Conservation (phyloP, 805 yeast genomes). For the Lachancea dasiensis region DNA sequence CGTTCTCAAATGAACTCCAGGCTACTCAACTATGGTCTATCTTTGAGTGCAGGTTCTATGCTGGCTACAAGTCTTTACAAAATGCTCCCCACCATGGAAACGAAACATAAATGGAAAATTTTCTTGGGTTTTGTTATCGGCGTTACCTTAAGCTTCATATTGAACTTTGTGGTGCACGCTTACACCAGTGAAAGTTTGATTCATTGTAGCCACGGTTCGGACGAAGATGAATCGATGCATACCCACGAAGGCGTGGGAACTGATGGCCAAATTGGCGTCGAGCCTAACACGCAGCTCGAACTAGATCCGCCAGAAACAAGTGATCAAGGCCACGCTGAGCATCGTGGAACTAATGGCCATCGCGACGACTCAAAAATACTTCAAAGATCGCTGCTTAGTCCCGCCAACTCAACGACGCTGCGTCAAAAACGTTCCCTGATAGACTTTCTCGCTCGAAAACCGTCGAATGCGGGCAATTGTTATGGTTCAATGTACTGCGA, state of each 20-base stretch:
- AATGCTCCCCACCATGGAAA: constrained; percentile 56
- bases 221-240: background rate
- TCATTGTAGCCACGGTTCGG: constrained; percentile 69
- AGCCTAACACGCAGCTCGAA: too few relatives aligned
- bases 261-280: too few relatives aligned
- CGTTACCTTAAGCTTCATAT: constrained; percentile 46
- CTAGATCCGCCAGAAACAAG: too few relatives aligned
- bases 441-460: constrained; percentile 14
- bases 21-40: constrained; percentile 67
- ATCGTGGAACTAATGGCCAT: background rate
- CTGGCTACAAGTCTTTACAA: constrained; percentile 70
- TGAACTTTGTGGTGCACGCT: constrained; percentile 65
- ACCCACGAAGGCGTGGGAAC: background rate
- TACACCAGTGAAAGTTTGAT: constrained; percentile 76
- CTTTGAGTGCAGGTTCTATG: constrained; percentile 79
- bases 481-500: constrained; percentile 14
- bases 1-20: constrained; percentile 36
- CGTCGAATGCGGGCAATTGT: constrained; percentile 11
- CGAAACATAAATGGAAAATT: constrained; percentile 38
- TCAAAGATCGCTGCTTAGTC: background rate
- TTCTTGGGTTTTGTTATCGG: constrained; percentile 50
- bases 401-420: constrained; percentile 3
- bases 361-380: background rate
- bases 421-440: constrained; percentile 13
- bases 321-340: background rate